phyloP scores from a whole-genome alignment of 106 monocot species.

The Phalaenopsis aphrodite region DNA sequence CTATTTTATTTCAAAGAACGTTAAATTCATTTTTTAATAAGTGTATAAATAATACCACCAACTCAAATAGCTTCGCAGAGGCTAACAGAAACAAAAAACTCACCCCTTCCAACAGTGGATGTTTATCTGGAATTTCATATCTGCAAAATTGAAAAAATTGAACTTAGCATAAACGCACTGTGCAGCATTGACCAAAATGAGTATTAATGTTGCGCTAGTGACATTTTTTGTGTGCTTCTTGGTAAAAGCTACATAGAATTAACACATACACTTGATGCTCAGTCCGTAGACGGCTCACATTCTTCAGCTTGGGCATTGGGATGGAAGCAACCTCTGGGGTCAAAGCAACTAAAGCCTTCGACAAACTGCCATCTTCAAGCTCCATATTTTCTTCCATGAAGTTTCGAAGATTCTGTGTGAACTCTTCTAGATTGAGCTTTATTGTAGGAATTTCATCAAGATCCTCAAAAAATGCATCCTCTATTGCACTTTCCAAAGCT shows the following conservation, averaged over 20 bases:
- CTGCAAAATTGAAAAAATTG: slow-evolving; percentile 16
- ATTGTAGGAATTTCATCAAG: slow-evolving; percentile 63
- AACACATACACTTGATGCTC: slow-evolving; percentile 66
- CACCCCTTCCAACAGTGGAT: slow-evolving; percentile 46
- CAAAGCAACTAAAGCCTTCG: slow-evolving; percentile 53
- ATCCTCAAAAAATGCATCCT: slow-evolving; percentile 57
- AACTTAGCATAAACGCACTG: not conserved
- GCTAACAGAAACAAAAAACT: slow-evolving; percentile 6
- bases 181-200: not conserved
- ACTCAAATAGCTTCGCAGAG: not conserved
- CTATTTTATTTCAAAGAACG: not conserved
- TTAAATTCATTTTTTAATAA: not conserved
- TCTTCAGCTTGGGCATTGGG: slow-evolving; percentile 52
- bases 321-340: slow-evolving; percentile 31
- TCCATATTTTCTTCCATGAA: slow-evolving; percentile 39
- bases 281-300: slow-evolving; percentile 49
- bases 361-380: slow-evolving; percentile 35
- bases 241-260: not conserved
- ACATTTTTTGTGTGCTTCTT: not conserved
- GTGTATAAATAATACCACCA: not conserved
- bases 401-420: slow-evolving; percentile 45
- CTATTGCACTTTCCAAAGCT: slow-evolving; percentile 37
- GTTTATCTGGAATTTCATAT: slow-evolving; percentile 52
- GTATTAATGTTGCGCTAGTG: not conserved
- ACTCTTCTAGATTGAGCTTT: slow-evolving; percentile 41